Evolutionary conservation across 2,329 filamentous ascomycete species (phyloP).

Genomic region (Aspergillus piperis): DNA sequence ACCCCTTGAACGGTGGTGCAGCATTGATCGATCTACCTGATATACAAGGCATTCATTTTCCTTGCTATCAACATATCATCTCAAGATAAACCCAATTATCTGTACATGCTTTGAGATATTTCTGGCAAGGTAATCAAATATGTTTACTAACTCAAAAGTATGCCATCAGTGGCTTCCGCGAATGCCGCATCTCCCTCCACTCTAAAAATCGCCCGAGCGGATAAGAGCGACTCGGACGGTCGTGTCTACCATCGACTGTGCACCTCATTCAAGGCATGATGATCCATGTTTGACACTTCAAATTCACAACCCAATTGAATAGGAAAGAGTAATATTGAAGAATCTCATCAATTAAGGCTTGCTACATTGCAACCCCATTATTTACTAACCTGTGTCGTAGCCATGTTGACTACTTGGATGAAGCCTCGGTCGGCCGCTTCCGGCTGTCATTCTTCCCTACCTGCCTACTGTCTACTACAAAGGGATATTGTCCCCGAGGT

Average conservation of each 20-base stretch:
- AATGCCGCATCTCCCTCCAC: background rate
- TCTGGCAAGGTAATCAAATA: too few relatives aligned
- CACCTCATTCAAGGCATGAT: too few relatives aligned
- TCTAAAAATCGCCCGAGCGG: background rate
- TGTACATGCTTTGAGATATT: background rate
- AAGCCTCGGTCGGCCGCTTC: background rate
- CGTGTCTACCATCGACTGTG: background rate
- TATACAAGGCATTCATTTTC: too few relatives aligned
- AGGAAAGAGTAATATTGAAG: too few relatives aligned
- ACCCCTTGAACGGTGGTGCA: too few relatives aligned
- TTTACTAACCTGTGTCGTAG: background rate
- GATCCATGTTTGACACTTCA: too few relatives aligned
- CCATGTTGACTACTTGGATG: background rate
- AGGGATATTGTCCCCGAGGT: background rate
- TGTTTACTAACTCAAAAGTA: background rate
- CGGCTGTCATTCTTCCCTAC: background rate
- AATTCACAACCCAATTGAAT: too few relatives aligned
- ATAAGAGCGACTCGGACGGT: background rate
- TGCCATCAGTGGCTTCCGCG: background rate
- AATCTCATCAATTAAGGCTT: too few relatives aligned
- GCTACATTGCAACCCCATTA: background rate
- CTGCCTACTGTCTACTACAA: too few relatives aligned
- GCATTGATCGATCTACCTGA: too few relatives aligned
- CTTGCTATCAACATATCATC: too few relatives aligned
- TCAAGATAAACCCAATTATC: too few relatives aligned